Base-by-base conservation (phyloP, 129 eudicot genomes). In the Escallonia herrerae region DNA sequence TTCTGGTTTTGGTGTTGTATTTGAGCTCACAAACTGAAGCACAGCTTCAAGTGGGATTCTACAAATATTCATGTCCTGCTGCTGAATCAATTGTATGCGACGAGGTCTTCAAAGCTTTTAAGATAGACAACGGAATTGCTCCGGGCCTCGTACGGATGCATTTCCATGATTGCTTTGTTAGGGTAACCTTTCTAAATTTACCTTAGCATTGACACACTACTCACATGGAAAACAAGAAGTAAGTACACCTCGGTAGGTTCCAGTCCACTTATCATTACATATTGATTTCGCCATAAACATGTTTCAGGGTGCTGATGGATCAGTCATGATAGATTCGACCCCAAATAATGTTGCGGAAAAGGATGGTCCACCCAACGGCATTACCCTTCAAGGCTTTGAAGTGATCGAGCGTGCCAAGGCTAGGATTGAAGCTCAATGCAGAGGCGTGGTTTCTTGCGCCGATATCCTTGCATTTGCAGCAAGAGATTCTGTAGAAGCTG, bases 301-400 rank as follows among this genome's bases (percentile, higher is more conserved):
- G 43, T 60, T 48, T 54, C 56, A 75, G 81, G 84, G 87, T 43
- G 78, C 83, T 64, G 87, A 82, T 58, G 87, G 59, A 62, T 78
- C 84, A 4, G 48, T 79, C 12, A 58, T 82, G 48, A 65, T 79
- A 48, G 84, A 78, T 55, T 78, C 81, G 10, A 75, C 79, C 6
- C 76, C 79, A 7, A 39, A 15, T 56, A 82, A 72, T 52, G 60
- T 13, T 2, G 81, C 87, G 0, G 82, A 82, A 76, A 78, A 82
- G 63, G 84, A 75, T 37, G 64, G 70, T 8, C 76, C 80, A 2
- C 67, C 84, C 44, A 75, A 82, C 43, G 70, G 65, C 46, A 69
- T 62, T 12, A 57, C 65, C 38, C 74, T 77, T 9, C 68, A 73
- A 67, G 80, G 81, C 6, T 61, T 53, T 52, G 75, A 75, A 52